Conservation (phyloP, 148 eudicot species). For the Spergularia marina region DNA sequence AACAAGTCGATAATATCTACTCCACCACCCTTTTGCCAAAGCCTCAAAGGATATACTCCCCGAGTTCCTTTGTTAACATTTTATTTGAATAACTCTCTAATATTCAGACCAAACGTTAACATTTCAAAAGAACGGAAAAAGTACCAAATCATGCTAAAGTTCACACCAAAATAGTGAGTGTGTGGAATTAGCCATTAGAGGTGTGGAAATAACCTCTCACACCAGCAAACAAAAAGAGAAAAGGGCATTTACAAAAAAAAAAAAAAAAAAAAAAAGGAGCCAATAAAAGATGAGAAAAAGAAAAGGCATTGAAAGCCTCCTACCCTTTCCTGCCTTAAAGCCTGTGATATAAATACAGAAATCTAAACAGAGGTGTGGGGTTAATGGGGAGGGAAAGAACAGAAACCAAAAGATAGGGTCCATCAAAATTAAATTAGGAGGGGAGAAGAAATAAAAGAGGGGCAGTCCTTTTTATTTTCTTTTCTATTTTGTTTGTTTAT, state of each 20-base stretch:
- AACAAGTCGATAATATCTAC: too few relatives aligned
- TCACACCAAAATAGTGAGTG: too few relatives aligned
- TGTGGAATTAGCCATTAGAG: too few relatives aligned
- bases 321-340: slow-evolving; percentile 13
- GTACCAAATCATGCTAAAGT: too few relatives aligned
- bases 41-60: too few relatives aligned
- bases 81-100: too few relatives aligned
- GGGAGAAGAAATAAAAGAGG: slow-evolving; percentile 9
- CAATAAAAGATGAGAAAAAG: slow-evolving; percentile 8
- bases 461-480: slow-evolving; percentile 13
- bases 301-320: slow-evolving; percentile 24
- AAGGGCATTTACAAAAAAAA: not conserved
- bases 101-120: too few relatives aligned
- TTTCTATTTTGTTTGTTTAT: slow-evolving; percentile 28
- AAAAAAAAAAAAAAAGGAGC: not conserved
- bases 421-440: slow-evolving; percentile 25
- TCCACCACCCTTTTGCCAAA: too few relatives aligned
- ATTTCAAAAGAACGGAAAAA: too few relatives aligned
- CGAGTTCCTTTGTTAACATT: too few relatives aligned
- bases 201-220: too few relatives aligned
- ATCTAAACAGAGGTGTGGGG: slow-evolving; percentile 22
- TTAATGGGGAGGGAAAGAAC: slow-evolving; percentile 14
- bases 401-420: slow-evolving; percentile 30
- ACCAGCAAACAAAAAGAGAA: not conserved
- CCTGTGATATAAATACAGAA: slow-evolving; percentile 36